phyloP scores from a whole-genome alignment of 345 rosid species.

The Trapa bicornis region DNA sequence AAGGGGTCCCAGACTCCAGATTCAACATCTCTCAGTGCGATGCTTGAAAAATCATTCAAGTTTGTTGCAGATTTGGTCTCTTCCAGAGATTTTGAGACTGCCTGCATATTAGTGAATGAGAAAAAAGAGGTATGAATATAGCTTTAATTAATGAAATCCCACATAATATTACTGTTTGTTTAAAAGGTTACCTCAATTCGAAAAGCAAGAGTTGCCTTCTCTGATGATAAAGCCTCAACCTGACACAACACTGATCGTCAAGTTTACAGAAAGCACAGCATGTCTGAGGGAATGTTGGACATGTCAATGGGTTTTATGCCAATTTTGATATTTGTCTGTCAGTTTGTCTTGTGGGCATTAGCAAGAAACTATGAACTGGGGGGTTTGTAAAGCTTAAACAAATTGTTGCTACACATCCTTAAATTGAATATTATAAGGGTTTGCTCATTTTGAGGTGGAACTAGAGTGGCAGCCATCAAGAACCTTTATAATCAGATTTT shows the following conservation, averaged over 20 bases:
- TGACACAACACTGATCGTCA: constrained; percentile 15
- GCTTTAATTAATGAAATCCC: not conserved
- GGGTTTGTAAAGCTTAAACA: not conserved
- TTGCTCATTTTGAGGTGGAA: not conserved
- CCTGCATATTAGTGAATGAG: constrained; percentile 25
- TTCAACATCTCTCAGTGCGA: constrained; percentile 46
- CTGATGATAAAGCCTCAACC: constrained; percentile 89
- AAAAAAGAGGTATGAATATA: not conserved
- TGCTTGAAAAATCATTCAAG: constrained; percentile 13
- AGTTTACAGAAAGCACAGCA: not conserved
- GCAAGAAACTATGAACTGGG: not conserved
- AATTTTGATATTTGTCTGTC: too few species aligned
- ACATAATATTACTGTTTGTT: not conserved
- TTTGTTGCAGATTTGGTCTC: constrained; percentile 34
- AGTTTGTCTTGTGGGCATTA: not conserved
- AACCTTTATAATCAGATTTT: not conserved
- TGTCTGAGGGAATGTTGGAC: not conserved
- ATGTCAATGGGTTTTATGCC: not conserved
- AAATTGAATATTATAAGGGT: not conserved
- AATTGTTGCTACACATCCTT: not conserved
- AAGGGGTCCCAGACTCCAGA: constrained; percentile 49
- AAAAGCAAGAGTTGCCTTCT: constrained; percentile 69
- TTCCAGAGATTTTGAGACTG: constrained; percentile 63
- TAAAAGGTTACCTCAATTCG: constrained; percentile 64
- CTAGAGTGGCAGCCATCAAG: not conserved